Evolutionary conservation across 1,284 basidiomycete species (phyloP).

Genomic region (Exobasidium cylindrosporum): DNA sequence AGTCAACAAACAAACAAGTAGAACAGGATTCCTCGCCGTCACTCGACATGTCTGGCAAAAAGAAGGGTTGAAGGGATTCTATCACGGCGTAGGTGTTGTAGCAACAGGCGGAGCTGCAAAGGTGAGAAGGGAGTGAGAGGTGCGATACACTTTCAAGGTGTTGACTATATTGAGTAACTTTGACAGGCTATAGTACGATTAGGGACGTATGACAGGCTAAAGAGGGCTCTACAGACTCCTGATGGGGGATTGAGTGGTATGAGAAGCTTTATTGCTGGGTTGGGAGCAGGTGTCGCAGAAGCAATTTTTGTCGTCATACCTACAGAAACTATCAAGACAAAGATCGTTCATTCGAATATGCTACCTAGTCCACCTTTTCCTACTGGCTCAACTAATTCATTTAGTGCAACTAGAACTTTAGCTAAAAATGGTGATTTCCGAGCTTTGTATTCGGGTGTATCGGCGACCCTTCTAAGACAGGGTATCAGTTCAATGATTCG

Average conservation of each 20-base stretch:
- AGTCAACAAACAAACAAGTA: background rate
- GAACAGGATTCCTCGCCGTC: background rate
- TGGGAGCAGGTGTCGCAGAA: slow-evolving; percentile 92
- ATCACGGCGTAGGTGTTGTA: slow-evolving; percentile 49
- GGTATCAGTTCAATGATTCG: slow-evolving; percentile 93
- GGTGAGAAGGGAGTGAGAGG: too few species aligned
- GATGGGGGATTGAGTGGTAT: slow-evolving; percentile 16
- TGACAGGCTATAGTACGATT: slow-evolving; percentile 79
- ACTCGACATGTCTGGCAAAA: background rate
- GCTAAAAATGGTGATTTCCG: slow-evolving; percentile 55
- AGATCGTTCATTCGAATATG: background rate
- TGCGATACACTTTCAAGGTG: too few species aligned
- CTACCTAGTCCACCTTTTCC: background rate
- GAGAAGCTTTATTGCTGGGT: slow-evolving; percentile 63
- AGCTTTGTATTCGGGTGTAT: slow-evolving; percentile 84
- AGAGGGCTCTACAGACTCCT: slow-evolving; percentile 72
- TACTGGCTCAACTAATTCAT: background rate
- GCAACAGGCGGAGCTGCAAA: slow-evolving; percentile 51
- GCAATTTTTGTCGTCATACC: slow-evolving; percentile 94
- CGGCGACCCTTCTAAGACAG: slow-evolving; percentile 96
- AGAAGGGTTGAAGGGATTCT: slow-evolving; percentile 54
- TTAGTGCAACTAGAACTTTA: background rate
- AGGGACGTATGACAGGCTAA: slow-evolving; percentile 90
- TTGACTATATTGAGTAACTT: too few species aligned
- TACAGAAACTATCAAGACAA: slow-evolving; percentile 97